Base-by-base conservation (phyloP, 1,284 basidiomycete species). In the Hemileia vastatrix region DNA sequence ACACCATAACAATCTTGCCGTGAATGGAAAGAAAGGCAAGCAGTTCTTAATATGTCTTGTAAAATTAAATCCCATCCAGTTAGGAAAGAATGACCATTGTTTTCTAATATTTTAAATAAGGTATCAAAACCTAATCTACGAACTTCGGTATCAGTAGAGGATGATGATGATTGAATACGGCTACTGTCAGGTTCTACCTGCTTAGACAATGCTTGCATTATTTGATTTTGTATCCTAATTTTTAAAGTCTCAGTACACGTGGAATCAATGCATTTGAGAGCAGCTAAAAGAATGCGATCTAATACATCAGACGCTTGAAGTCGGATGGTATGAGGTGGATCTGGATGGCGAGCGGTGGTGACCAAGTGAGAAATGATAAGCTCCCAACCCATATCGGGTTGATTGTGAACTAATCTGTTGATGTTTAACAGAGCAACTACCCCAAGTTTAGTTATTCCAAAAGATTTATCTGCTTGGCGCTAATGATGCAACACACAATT, bases 31-130 rank as follows among this genome's bases (percentile, higher is more conserved):
- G 74, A 19, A 80, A 77, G 90, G 90, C 32, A 93, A 84, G 70
- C 87, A 86, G 63, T 85, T 82, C 36, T 62, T 4, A 96, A 80
- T 82, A 95, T 90, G 65, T 86, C 83, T n/a, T n/a, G n/a, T 74
- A 97, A 96, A 68, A 97, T 90, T 0, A 81, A 86, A 64, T 89
- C 86, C 94, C 94, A 98, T 0, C 93, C 93, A 8, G 87, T 83
- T 5, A 90, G 81, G 1, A 98, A 81, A 0, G 88, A 89, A 76
- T 97, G 92, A 0, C 90, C 93, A 0, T 89, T 89, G 0, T 86
- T 84, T 75, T 97, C 90, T 15, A 98, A 78, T 57, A 95, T 88
- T 68, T 87, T 84, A 69, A 92, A 88, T 18, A 98, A 77, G 0
- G 88, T 90, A 69, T 94, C 89, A 57, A 94, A 80, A 0, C 90